A percentile compares a stretch with the other conserved stretches of the same genome.
These are phyloP conservation scores for Mentha longifolia DNA, from an alignment of 257 asterid genomes.

Conservation along the genomic window DNA sequence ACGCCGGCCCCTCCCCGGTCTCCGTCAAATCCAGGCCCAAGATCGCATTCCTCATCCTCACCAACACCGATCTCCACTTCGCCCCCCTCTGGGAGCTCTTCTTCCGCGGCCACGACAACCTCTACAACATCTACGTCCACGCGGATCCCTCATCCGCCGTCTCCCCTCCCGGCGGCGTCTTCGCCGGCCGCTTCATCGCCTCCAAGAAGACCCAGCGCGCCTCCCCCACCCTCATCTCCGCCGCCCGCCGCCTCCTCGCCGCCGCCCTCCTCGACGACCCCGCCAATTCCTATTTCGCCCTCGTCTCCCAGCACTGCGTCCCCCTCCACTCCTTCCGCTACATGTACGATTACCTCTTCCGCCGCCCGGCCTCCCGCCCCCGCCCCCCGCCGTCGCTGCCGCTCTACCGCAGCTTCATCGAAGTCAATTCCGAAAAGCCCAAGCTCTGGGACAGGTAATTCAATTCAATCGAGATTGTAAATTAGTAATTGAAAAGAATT, in stretches of 20 bases:
- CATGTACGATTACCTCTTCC: conserved; percentile 50
- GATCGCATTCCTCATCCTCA: too few species aligned
- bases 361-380: conserved; percentile 27
- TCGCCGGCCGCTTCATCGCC: conserved; percentile 53
- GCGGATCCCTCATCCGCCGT: conserved; percentile 58
- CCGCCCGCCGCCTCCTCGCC: conserved; percentile 81
- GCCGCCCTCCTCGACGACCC: conserved; percentile 73
- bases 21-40: too few species aligned
- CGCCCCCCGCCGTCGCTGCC: conserved; percentile 23
- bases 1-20: too few species aligned
- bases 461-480: too few species aligned
- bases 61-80: conserved; percentile 68
- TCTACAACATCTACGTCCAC: conserved; percentile 64
- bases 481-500: too few species aligned
- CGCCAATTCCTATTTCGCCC: conserved; percentile 57
- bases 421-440: conserved; percentile 54
- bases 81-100: conserved; percentile 75
- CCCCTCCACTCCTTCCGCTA: conserved; percentile 66
- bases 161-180: conserved; percentile 58
- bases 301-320: conserved; percentile 69
- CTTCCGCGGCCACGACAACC: conserved; percentile 40
- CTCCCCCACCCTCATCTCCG: conserved; percentile 72
- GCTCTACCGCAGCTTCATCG: conserved; percentile 62
- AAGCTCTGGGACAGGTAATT: conserved; percentile 51
- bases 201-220: conserved; percentile 60